These are phyloP conservation scores for Lactarius indigo DNA, from an alignment of 768 basidiomycete genomes.

Conservation along the genomic window DNA sequence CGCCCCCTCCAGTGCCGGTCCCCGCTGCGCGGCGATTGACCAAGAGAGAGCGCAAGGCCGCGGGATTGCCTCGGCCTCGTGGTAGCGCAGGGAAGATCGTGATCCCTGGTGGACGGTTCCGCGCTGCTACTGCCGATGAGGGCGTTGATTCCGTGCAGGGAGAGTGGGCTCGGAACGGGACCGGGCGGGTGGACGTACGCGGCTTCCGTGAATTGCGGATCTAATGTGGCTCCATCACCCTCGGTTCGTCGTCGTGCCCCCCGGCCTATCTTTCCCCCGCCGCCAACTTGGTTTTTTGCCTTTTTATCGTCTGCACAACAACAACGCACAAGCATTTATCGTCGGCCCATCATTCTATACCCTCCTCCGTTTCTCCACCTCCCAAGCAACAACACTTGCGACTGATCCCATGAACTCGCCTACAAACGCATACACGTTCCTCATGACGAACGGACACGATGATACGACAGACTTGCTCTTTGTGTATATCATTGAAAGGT, in stretches of 20 bases:
- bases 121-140: constrained; percentile 32
- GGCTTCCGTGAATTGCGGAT: constrained; percentile 79
- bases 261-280: not conserved
- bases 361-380: not conserved
- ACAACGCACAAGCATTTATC: constrained; percentile 10
- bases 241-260: no score
- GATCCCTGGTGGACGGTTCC: constrained; percentile 59
- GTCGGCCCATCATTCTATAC: not conserved
- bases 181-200: constrained; percentile 69
- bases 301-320: constrained; percentile 1
- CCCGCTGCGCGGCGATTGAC: constrained; percentile 47
- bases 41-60: constrained; percentile 62
- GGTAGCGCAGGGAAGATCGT: constrained; percentile 51
- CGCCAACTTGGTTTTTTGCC: constrained; percentile 1
- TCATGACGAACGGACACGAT: constrained; percentile 12
- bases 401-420: not conserved
- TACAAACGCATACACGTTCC: constrained; percentile 10
- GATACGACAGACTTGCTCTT: constrained; percentile 13
- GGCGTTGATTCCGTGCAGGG: constrained; percentile 34
- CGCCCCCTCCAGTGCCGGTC: constrained; percentile 29
- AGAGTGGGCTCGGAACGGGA: constrained; percentile 66
- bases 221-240: constrained; percentile 26
- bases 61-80: constrained; percentile 60
- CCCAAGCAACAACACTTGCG: constrained; percentile 3
- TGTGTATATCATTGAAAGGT: constrained; percentile 21